Base-by-base conservation (phyloP, 305 asterid species). In the Ajuga reptans region DNA sequence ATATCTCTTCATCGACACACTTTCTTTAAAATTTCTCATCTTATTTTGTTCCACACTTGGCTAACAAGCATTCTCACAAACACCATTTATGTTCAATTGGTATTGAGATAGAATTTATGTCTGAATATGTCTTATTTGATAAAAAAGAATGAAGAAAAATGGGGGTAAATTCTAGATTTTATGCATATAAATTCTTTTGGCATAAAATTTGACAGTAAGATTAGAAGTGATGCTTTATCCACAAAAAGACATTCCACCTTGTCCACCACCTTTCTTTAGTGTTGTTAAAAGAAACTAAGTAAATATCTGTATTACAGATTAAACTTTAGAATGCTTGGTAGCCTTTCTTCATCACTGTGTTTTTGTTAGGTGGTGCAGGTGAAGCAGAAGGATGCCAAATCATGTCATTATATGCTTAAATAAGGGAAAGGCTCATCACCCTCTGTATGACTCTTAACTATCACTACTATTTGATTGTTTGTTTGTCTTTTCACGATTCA, bases 221-320 rank as follows among this genome's bases (percentile, higher is more conserved):
- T 72, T 74, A 67, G 34, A 16, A 59, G 79, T 65, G 73, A 51
- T 54, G 72, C 46, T 49, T 75, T 66, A 54, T 69, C 78, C 69
- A 65, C n/a, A 72, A 74, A 65, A 51, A 49, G 84, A 77, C 80
- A 49, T 72, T 55, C 70, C 67, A 82, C 75, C 84, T 63, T 60
- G 72, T 54, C 59, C 54, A 74, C 81, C 75, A 74, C 81, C 75
- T 75, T 73, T 72, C 9, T 80, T 50, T 24, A 42, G 24, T 72
- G 74, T 71, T 53, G 36, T 60, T 16, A 29, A 56, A 5, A 27
- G 60, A 56, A 56, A 57, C 59, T 9, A 58, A 50, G 66, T 37
- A 39, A 31, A 11, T 11, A 8, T 24, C 57, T 41, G 29, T 9
- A 18, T 11, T 4, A 55, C 27, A 11, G 66, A 31, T 21, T 17